These are phyloP conservation scores for Candida coquimbonensis DNA, from an alignment of 805 yeast genomes.

Conservation along the genomic window DNA sequence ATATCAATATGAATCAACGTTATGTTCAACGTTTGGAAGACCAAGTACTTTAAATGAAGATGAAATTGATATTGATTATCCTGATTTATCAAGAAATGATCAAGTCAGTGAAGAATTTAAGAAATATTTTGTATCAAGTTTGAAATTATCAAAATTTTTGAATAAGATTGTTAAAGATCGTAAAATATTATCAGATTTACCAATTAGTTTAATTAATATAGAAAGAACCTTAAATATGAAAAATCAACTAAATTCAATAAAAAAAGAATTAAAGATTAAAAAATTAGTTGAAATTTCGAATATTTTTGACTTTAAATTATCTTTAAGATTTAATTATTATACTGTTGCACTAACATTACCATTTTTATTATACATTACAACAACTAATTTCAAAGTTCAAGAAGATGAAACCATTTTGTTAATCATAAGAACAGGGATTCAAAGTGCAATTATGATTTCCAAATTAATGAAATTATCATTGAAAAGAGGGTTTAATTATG, in stretches of 20 bases:
- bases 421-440: slow-evolving; percentile 33
- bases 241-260: slow-evolving; percentile 28
- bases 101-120: slow-evolving; percentile 21
- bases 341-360: slow-evolving; percentile 37
- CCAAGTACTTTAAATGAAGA: slow-evolving; percentile 38
- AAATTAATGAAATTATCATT: slow-evolving; percentile 30
- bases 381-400: slow-evolving; percentile 28
- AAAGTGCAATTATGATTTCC: slow-evolving; percentile 33
- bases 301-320: slow-evolving; percentile 36
- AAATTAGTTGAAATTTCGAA: slow-evolving; percentile 17
- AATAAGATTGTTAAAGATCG: slow-evolving; percentile 35
- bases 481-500: slow-evolving; percentile 28
- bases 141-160: slow-evolving; percentile 31
- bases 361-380: slow-evolving; percentile 32
- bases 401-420: slow-evolving; percentile 36
- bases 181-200: slow-evolving; percentile 27
- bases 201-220: slow-evolving; percentile 32
- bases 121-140: slow-evolving; percentile 27
- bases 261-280: slow-evolving; percentile 28
- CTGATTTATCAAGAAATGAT: slow-evolving; percentile 16
- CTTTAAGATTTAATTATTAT: slow-evolving; percentile 35
- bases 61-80: slow-evolving; percentile 37
- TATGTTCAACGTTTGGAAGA: slow-evolving; percentile 40
- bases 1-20: slow-evolving; percentile 32
- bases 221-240: slow-evolving; percentile 34